phyloP scores from a whole-genome alignment of 306 rosid species.

The Begonia loranthoides region DNA sequence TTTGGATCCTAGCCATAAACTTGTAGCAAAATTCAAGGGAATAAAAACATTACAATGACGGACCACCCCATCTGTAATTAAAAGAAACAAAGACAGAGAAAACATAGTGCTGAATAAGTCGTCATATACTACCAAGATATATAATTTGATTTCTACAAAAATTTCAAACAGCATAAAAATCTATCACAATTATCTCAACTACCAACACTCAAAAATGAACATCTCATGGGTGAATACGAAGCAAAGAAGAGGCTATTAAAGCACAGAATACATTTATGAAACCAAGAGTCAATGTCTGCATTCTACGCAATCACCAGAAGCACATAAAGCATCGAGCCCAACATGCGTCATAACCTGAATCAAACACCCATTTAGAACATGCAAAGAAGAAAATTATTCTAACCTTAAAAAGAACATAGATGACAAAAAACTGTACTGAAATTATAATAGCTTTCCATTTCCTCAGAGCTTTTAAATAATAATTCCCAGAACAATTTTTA shows the following conservation, averaged over 20 bases:
- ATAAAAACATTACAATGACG: too few relatives aligned
- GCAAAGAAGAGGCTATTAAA: conserved; percentile 41
- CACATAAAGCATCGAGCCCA: conserved; percentile 97
- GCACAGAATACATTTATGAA: conserved; percentile 75
- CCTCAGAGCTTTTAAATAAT: too few relatives aligned
- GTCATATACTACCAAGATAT: too few relatives aligned
- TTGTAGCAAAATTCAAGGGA: too few relatives aligned
- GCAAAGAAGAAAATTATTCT: conserved; percentile 3
- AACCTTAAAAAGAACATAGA: too few relatives aligned
- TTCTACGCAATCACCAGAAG: conserved; percentile 92
- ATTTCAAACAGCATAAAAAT: not conserved
- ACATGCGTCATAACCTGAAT: conserved; percentile 87
- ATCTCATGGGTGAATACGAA: conserved; percentile 28
- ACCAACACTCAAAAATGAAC: conserved; percentile 3
- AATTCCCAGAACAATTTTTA: too few relatives aligned
- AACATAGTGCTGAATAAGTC: too few relatives aligned
- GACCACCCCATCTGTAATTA: too few relatives aligned
- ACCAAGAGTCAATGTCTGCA: conserved; percentile 80
- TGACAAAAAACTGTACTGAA: too few relatives aligned
- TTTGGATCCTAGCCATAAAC: too few relatives aligned
- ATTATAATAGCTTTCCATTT: too few relatives aligned
- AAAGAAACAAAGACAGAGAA: too few relatives aligned
- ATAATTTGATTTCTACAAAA: not conserved
- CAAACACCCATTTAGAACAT: conserved; percentile 58
- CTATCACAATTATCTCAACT: conserved; percentile 3